phyloP scores from a whole-genome alignment of 768 basidiomycete species.

The Pleurotus djamor region DNA sequence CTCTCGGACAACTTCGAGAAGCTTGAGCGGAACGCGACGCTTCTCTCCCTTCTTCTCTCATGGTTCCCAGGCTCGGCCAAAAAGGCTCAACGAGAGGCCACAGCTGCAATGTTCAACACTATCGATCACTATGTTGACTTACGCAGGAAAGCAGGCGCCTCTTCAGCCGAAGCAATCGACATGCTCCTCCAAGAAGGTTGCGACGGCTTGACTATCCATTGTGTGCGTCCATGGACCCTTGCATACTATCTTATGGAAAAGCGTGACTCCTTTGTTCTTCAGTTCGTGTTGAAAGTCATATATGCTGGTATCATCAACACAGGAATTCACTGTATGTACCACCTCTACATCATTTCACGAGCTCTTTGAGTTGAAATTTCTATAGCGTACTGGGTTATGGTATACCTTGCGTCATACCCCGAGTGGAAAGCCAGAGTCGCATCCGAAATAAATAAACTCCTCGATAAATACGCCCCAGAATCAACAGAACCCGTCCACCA shows the following conservation, averaged over 20 bases:
- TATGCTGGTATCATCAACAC: slow-evolving; percentile 36
- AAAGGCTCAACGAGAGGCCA: slow-evolving; percentile 25
- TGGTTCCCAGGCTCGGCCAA: slow-evolving; percentile 30
- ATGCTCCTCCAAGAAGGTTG: slow-evolving; percentile 26
- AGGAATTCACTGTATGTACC: slow-evolving; percentile 26
- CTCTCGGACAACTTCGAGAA: slow-evolving; percentile 24
- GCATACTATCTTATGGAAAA: background rate
- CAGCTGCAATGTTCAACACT: slow-evolving; percentile 23
- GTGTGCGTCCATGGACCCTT: background rate
- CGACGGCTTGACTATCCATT: slow-evolving; percentile 13
- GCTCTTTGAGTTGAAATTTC: background rate
- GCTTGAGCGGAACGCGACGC: slow-evolving; percentile 31
- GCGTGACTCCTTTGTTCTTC: background rate
- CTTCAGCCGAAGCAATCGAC: slow-evolving; percentile 30
- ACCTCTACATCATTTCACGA: background rate
- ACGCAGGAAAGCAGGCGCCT: slow-evolving; percentile 19
- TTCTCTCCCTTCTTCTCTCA: slow-evolving; percentile 27
- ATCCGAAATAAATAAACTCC: slow-evolving; percentile 24
- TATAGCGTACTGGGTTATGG: slow-evolving; percentile 32
- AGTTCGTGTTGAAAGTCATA: slow-evolving; percentile 29
- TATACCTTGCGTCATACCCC: slow-evolving; percentile 28
- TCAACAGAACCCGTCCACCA: slow-evolving; percentile 26
- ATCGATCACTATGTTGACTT: slow-evolving; percentile 23
- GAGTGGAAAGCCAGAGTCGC: slow-evolving; percentile 30
- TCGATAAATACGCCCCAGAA: slow-evolving; percentile 20